These are phyloP conservation scores for Fusarium compactum DNA, from an alignment of 2,329 filamentous ascomycete species.

Conservation along the genomic window DNA sequence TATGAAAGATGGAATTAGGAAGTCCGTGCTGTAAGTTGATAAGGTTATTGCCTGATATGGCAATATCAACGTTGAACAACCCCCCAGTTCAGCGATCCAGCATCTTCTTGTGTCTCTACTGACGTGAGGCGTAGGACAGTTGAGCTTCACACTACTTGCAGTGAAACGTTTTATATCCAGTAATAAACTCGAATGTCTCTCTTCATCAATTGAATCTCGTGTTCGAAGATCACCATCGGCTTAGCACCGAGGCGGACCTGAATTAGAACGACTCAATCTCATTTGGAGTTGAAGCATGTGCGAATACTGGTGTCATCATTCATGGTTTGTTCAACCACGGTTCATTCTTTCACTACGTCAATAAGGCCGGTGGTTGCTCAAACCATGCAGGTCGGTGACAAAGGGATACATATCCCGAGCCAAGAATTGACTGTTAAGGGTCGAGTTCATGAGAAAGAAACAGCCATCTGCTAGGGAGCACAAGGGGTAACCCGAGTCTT, in stretches of 20 bases:
- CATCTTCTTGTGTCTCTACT: slow-evolving; percentile 1
- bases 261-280: slow-evolving; percentile 18
- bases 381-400: slow-evolving; percentile 10
- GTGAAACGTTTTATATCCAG: slow-evolving; percentile 20
- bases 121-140: slow-evolving; percentile 15
- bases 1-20: not conserved
- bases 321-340: slow-evolving; percentile 3
- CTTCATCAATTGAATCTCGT: slow-evolving; percentile 11
- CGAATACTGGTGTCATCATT: slow-evolving; percentile 2
- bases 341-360: not conserved
- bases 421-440: not conserved
- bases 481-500: slow-evolving; percentile 9
- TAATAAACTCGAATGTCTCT: slow-evolving; percentile 4
- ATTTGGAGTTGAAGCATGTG: not conserved
- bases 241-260: slow-evolving; percentile 1
- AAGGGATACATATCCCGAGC: not conserved
- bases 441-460: not conserved
- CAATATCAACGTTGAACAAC: slow-evolving; percentile 12
- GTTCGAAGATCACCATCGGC: not conserved
- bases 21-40: not conserved
- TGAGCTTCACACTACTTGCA: slow-evolving; percentile 2
- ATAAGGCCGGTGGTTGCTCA: not conserved
- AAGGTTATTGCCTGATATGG: slow-evolving; percentile 14
- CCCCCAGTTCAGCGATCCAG: slow-evolving; percentile 5
- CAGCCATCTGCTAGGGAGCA: not conserved